Evolutionary conservation across 2,329 filamentous ascomycete genomes (phyloP).

Genomic region (Dothidotthia symphoricarpi): DNA sequence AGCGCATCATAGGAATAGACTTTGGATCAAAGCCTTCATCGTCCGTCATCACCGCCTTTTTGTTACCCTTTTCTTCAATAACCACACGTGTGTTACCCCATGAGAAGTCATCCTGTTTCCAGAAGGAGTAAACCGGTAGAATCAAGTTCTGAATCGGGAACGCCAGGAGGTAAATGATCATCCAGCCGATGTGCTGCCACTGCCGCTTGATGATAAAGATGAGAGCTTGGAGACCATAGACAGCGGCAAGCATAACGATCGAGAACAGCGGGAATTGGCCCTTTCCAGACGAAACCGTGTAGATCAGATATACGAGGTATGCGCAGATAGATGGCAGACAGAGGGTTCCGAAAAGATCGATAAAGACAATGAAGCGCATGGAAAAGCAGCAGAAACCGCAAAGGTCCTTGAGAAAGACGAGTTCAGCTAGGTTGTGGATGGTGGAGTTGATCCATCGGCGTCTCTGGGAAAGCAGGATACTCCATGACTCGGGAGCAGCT

Average conservation of each 20-base stretch:
- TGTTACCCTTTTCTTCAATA: conserved; percentile 87
- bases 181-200: conserved; percentile 99
- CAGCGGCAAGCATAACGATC: conserved; percentile 80
- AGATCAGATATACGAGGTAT: conserved; percentile 86
- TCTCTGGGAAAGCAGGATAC: conserved; percentile 91
- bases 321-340: conserved; percentile 85
- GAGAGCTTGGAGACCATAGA: conserved; percentile 92
- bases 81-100: conserved; percentile 99
- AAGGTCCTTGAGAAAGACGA: conserved; percentile 87
- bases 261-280: conserved; percentile 85
- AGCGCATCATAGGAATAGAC: conserved; percentile 89
- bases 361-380: conserved; percentile 94
- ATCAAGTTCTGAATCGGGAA: conserved; percentile 92
- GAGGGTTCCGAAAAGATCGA: conserved; percentile 89
- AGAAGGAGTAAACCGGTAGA: conserved; percentile 95
- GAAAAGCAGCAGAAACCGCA: conserved; percentile 99
- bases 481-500: conserved; percentile 91
- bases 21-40: conserved; percentile 86
- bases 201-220: conserved; percentile 97
- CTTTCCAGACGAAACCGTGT: conserved; percentile 64
- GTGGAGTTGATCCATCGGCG: conserved; percentile 99
- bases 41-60: conserved; percentile 80
- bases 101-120: conserved; percentile 98
- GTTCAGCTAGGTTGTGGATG: conserved; percentile 89
- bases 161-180: conserved; percentile 97